Evolutionary conservation across 805 yeast genomes (phyloP), one percentile per base, ranked within the genome.

Genomic region (Kodamaea kaohsiungensis): DNA sequence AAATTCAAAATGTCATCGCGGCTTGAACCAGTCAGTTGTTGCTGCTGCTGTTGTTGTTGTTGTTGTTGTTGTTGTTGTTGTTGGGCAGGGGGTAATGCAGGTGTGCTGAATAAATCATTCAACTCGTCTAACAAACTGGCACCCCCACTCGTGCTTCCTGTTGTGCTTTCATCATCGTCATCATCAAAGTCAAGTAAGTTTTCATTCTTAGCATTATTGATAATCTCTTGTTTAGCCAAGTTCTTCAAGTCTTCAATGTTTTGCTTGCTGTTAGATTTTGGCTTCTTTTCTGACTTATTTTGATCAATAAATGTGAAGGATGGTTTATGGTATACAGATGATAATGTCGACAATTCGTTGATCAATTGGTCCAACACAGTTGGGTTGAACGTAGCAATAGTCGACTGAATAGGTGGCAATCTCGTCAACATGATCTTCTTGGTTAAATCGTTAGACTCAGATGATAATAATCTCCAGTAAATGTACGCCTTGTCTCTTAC

Each of bases 311-410:
- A 87, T 35, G 84, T 76, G 16, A 83, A 75, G 4, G 89, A 84
- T 10, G 98, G 96, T 65, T 87, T 88, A 70, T 88, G 96, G 65
- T 90, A 90, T 1, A 95, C 95, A 0, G 98, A 90, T 39, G 97
- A 86, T 57, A 95, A 79, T 7, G 95, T 87, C 2, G 96, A 86
- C 53, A 93, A 72, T 65, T 93, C 96, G n/a, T 74, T 66, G 30
- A 93, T 65, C 49, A 95, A 77, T 57, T 84, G 86, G 43, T 85
- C 83, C 54, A 92, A 78, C 3, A 91, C 76, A 18, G 76, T 78
- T 0, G 89, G 87, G 42, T 90, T 85, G 63, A 92, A 87, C 16
- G 78, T 70, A 43, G 91, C 87, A 30, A 92, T 83, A 1, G 91
- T 86, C 1, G 90, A 80, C 45, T 83, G 81, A 55, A 95, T 83